Evolutionary conservation across 2,329 filamentous ascomycete genomes (phyloP), one percentile per base, ranked within the genome.

Genomic region (Paramyrothecium roridum): DNA sequence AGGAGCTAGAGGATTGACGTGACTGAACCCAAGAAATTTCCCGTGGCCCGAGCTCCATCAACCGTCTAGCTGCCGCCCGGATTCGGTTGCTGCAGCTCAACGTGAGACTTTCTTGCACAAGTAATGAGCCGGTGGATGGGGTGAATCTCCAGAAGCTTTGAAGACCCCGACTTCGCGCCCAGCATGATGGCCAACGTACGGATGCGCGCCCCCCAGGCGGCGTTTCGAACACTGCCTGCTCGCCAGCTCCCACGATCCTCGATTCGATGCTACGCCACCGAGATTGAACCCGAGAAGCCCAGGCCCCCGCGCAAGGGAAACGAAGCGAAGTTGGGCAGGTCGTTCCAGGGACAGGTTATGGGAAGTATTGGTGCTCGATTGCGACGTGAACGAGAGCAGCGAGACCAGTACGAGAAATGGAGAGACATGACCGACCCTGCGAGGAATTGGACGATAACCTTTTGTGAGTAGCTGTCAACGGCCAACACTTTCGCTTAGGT

Each of bases 331-430:
- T 64, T 68, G 23, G 74, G 70, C 17, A 61, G 75, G 49, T 70
- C 74, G 3, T 86, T 86, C 65, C 78, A 81, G 62, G 82, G 82
- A 20, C 83, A 86, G 70, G 76, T 86, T 62, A 81, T 83, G 64
- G 80, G 83, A 60, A 84, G 81, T 59, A 82, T 84, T 51, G 76
- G 76, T 52, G 74, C 78, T 54, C 78, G 83, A 56, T 72, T 85
- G 59, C 73, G 76, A 59, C 72, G 79, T n/a, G 83, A 86, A 67
- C 73, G 75, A 51, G 75, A 76, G 56, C 80, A 85, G 67, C 73
- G 80, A 22, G 78, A 77, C 63, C 76, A 79, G 59, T 82, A 80
- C 34, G 72, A 75, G 63, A 60, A 69, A 53, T 75, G 72, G 72
- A 68, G 72, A 49, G 67, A 73, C 51, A 66, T 72, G 55, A 75